Percentiles rank a stretch among this genome's conserved stretches.
These are phyloP conservation scores for Orychophragmus violaceus DNA, from an alignment of 345 rosid species.

Conservation along the genomic window DNA sequence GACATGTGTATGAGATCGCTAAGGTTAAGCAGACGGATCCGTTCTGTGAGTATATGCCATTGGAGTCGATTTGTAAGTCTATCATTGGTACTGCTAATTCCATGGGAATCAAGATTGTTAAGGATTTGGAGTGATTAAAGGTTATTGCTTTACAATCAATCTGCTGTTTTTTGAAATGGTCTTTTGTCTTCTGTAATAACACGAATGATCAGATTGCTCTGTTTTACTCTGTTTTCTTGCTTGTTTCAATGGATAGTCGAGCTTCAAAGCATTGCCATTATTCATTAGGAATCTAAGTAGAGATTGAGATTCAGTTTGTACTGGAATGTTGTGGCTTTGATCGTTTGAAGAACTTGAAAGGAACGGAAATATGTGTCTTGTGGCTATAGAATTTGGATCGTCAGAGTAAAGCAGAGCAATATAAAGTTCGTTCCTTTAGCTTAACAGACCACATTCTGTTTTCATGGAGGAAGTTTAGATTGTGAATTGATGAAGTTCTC, in stretches of 20 bases:
- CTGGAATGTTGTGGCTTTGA: not conserved
- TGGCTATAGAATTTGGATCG: too few relatives aligned
- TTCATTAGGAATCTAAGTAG: not conserved
- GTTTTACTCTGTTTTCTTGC: not conserved
- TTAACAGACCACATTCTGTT: not conserved
- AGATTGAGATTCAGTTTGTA: not conserved
- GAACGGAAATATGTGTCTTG: too few relatives aligned
- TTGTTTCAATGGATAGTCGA: slow-evolving; percentile 1
- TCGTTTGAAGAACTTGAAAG: too few relatives aligned
- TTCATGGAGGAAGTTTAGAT: not conserved
- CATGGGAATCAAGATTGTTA: slow-evolving; percentile 84
- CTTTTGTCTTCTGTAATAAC: too few relatives aligned
- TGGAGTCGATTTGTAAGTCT: slow-evolving; percentile 80
- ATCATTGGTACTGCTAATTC: slow-evolving; percentile 74
- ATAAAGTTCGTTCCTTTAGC: not conserved
- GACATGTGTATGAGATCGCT: slow-evolving; percentile 80
- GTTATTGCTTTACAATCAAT: not conserved
- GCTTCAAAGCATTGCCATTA: not conserved
- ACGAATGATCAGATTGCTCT: too few relatives aligned
- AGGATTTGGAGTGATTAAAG: slow-evolving; percentile 50
- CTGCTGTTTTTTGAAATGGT: too few relatives aligned
- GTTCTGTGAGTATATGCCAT: slow-evolving; percentile 69
- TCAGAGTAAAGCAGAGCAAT: too few relatives aligned
- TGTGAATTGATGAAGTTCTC: not conserved
- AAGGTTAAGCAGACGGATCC: slow-evolving; percentile 96